Evolutionary conservation across 768 basidiomycete genomes (phyloP), one percentile per base, ranked within the genome.

Genomic region (Tricholoma sp.): DNA sequence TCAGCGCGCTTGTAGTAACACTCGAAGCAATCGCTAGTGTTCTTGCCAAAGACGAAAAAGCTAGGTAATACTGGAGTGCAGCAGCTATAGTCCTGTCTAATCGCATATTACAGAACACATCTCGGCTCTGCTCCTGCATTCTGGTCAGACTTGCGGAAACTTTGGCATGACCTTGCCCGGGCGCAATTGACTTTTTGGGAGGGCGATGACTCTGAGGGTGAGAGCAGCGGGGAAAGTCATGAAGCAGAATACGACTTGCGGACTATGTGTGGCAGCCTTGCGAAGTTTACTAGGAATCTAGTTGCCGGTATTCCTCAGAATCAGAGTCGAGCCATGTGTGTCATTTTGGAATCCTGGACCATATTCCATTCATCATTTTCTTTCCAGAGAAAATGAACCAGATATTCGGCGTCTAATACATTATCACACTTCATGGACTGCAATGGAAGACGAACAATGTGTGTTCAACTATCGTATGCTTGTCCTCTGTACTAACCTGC

Each of bases 241-340:
- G 65, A 63, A 52, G 67, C 74, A 50, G 68, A 76, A 54, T 58
- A 65, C 10, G 61, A 66, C 28, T 74, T 79, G 6, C 74, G 72
- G 50, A 60, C 63, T 0, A 66, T 84, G 10, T 77, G 79, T 57
- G 71, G 70, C n/a, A 76, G 74, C 61, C 63, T 92, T 18, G 87
- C 85, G 7, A 87, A 83, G 64, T 86, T 95, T 65, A 92, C 90
- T 12, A 80, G 94, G 57, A 95, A 97, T 66, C 70, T 94, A 9
- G 84, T 91, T 33, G 91, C 91, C 9, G 89, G 85, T 6, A 79
- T 85, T 13, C 77, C 82, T 7, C 66, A 68, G n/a, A 91, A 92
- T 70, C 94, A 97, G 66, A 64, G 68, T 39, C 74, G 72, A 56
- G 86, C 88, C 24, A 88, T 83, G 94, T 95, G 63, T 76, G 91